These are phyloP conservation scores for Strobilomyces echinocephalus DNA, from an alignment of 768 basidiomycete species.

Conservation along the genomic window DNA sequence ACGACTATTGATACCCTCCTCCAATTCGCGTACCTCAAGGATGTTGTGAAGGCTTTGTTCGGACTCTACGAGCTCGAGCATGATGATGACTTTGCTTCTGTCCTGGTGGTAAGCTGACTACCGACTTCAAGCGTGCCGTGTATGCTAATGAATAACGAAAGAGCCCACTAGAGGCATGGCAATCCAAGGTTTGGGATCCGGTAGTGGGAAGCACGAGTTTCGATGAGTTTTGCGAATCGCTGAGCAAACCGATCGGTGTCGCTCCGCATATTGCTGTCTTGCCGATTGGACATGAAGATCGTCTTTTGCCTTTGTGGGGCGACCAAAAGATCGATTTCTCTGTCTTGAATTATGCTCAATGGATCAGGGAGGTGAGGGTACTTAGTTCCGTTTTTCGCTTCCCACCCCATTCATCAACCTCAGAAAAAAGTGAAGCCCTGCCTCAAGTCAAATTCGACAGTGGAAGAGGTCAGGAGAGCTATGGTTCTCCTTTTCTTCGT, in stretches of 20 bases:
- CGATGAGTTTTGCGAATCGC: conserved; percentile 60
- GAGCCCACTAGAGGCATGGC: conserved; percentile 69
- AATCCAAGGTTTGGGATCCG: conserved; percentile 85
- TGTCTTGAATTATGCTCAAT: conserved; percentile 70
- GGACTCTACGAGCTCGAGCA: conserved; percentile 64
- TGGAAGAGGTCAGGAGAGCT: conserved; percentile 45
- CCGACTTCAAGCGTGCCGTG: conserved; percentile 12
- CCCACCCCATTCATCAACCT: background rate
- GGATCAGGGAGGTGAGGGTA: conserved; percentile 59
- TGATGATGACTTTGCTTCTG: conserved; percentile 73
- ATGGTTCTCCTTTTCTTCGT: background rate
- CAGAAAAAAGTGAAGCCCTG: conserved; percentile 59
- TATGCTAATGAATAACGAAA: conserved; percentile 23
- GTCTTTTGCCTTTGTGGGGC: conserved; percentile 44
- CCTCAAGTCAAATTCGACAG: conserved; percentile 36
- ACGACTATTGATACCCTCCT: conserved; percentile 60
- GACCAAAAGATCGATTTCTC: conserved; percentile 52
- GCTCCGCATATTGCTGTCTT: conserved; percentile 31
- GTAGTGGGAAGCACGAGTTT: conserved; percentile 56
- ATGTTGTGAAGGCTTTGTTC: conserved; percentile 66
- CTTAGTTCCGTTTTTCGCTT: background rate
- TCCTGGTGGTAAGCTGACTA: conserved; percentile 48
- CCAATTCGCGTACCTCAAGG: conserved; percentile 40
- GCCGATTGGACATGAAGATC: conserved; percentile 45
- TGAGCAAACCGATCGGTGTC: conserved; percentile 43